These are phyloP conservation scores for Gypsophila paniculata DNA, from an alignment of 179 eudicot genomes.

Conservation along the genomic window DNA sequence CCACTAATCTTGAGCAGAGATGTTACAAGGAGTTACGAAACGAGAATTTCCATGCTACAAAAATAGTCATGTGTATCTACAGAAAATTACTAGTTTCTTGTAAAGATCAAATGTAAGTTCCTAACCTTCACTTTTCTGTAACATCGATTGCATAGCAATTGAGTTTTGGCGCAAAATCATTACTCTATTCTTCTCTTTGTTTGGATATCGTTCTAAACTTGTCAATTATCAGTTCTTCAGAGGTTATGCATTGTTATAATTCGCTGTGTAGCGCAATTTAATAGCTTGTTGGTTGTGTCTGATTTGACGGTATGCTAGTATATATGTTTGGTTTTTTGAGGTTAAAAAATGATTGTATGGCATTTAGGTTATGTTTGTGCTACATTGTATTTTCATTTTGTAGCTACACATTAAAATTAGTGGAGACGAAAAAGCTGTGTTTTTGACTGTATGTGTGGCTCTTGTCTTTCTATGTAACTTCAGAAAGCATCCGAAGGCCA, in stretches of 20 bases:
- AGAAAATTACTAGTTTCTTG: conserved; percentile 71
- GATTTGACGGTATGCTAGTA: conserved; percentile 5
- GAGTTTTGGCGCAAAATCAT: not conserved
- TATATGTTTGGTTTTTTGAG: conserved; percentile 7
- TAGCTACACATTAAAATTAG: not conserved
- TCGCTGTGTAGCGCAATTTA: too few species aligned
- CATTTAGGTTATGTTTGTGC: not conserved
- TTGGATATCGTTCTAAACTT: not conserved
- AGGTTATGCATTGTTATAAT: not conserved
- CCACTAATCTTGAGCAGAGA: conserved; percentile 73
- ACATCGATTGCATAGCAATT: not conserved
- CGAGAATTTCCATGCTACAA: conserved; percentile 61
- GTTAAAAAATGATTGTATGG: not conserved
- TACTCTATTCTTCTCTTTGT: not conserved
- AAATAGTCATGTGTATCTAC: conserved; percentile 72
- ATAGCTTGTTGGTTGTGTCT: not conserved
- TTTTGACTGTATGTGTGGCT: not conserved
- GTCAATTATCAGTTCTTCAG: not conserved
- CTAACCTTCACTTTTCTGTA: not conserved
- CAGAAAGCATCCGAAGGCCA: not conserved
- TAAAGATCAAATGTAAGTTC: conserved; percentile 90
- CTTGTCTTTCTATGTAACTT: not conserved
- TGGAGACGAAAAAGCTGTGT: not conserved
- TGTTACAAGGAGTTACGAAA: conserved; percentile 82
- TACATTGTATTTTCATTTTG: not conserved